Conservation (phyloP, 169 alveolate species). For the Neospora caninum region DNA sequence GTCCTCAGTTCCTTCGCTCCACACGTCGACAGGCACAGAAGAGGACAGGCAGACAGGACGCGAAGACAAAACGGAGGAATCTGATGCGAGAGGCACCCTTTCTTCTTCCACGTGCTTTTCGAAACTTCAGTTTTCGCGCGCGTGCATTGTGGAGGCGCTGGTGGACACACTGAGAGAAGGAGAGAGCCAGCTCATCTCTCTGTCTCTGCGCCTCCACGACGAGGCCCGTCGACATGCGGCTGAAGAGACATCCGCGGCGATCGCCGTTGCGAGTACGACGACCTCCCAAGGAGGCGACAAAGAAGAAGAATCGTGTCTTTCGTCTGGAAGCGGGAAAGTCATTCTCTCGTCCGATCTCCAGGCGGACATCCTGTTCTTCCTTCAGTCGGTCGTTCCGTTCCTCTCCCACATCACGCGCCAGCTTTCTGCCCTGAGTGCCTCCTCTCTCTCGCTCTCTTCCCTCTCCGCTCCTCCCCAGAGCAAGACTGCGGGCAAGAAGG, state of each 20-base stretch:
- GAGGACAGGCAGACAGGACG: neutral
- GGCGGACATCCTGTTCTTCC: conserved; percentile 48
- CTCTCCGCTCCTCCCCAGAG: neutral
- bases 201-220: conserved; percentile 1
- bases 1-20: neutral
- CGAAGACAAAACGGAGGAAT: neutral
- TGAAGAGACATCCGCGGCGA: conserved; percentile 22
- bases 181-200: conserved; percentile 3
- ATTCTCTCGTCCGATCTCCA: conserved; percentile 46
- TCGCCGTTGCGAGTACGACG: neutral
- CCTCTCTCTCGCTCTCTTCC: conserved; percentile 32
- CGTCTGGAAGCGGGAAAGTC: neutral
- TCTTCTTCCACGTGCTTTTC: neutral
- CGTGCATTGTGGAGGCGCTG: conserved; percentile 8
- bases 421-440: conserved; percentile 42
- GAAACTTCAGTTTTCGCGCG: neutral
- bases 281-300: neutral
- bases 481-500: neutral
- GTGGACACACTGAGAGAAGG: conserved; percentile 2
- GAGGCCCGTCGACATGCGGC: conserved; percentile 3
- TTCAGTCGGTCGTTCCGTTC: conserved; percentile 55
- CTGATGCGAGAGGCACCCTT: neutral
- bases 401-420: conserved; percentile 58
- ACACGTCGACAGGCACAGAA: neutral
- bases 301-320: neutral